These are phyloP conservation scores for maize (Zea mays) DNA, from an alignment of 176 grass and related monocot species.

Conservation along the genomic window DNA sequence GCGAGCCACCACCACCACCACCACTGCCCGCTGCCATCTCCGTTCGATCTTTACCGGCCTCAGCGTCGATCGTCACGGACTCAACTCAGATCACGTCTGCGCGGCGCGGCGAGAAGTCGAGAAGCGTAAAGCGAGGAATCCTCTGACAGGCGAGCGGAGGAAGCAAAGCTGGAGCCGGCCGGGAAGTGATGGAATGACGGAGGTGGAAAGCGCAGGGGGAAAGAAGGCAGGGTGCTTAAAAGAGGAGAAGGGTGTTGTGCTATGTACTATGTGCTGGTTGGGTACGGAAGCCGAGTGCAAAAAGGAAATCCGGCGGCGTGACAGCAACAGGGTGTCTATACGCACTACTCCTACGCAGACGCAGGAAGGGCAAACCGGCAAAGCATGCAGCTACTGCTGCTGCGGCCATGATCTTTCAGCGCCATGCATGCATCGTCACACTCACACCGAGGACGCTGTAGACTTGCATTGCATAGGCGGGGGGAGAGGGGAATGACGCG, in stretches of 20 bases:
- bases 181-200: conserved; percentile 8
- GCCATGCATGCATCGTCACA: background rate
- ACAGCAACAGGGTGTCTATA: conserved; percentile 29
- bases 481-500: background rate
- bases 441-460: background rate
- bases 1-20: background rate
- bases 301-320: conserved; percentile 40
- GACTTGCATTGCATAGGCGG: background rate
- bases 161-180: conserved; percentile 33
- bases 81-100: conserved; percentile 24
- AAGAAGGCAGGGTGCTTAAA: conserved; percentile 35
- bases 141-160: conserved; percentile 2
- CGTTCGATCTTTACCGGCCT: conserved; percentile 4
- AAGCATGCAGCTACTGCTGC: background rate
- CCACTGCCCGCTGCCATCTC: conserved; percentile 36
- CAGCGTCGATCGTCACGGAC: background rate
- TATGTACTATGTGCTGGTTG: background rate
- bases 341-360: background rate
- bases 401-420: background rate
- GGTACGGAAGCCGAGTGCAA: conserved; percentile 29
- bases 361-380: background rate
- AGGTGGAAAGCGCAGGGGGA: conserved; percentile 35
- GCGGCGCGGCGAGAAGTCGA: background rate
- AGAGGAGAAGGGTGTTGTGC: conserved; percentile 32
- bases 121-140: conserved; percentile 19